Evolutionary conservation across 1,284 basidiomycete genomes (phyloP), one percentile per base, ranked within the genome.

Genomic region (Melampsora larici-populina): DNA sequence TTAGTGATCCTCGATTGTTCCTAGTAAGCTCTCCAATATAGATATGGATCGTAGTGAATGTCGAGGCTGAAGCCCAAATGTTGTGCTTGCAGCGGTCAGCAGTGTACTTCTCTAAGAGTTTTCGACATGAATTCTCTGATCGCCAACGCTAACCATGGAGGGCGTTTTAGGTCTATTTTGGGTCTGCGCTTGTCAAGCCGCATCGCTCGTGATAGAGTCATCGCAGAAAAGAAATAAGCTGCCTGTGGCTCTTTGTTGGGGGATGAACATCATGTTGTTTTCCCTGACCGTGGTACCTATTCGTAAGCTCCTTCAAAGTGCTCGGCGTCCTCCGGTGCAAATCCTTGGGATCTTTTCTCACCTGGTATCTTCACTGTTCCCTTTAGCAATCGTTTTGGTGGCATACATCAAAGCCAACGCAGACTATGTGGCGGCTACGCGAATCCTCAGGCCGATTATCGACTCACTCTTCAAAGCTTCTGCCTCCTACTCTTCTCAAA

Each of bases 341-440:
- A 36, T 36, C 36, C 36, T 4, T 36, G 9, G 3, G 36, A 36
- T 36, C 36, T 36, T 36, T 36, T 36, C 36, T 36, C 9, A 36
- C 9, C 3, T 36, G 9, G 36, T 9, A 36, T 55, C 17, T 55
- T 18, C 51, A 55, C 17, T 55, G 18, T 15, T 15, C 24, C 51
- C 17, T 21, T 55, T 15, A 55, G 51, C 51, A 3, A 24, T 55
- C 51, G 17, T 55, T 5, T 18, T 55, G 51, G 51, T 55, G 51
- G 51, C 51, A 55, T 55, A 55, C 51, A 55, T 55, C 17, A 55
- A 55, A 18, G 51, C 51, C 51, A 55, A 55, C 51, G 51, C 51
- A 21, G 51, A 55, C 18, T 55, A 21, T 15, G 18, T 55, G 17
- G 51, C 51, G 4, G 24, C 24, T 15, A 15, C 6, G 3, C 17